Percentiles rank a stretch among this genome's conserved stretches.
Conservation (phyloP, 208 protist species). For the Leishmania aethiopica region DNA sequence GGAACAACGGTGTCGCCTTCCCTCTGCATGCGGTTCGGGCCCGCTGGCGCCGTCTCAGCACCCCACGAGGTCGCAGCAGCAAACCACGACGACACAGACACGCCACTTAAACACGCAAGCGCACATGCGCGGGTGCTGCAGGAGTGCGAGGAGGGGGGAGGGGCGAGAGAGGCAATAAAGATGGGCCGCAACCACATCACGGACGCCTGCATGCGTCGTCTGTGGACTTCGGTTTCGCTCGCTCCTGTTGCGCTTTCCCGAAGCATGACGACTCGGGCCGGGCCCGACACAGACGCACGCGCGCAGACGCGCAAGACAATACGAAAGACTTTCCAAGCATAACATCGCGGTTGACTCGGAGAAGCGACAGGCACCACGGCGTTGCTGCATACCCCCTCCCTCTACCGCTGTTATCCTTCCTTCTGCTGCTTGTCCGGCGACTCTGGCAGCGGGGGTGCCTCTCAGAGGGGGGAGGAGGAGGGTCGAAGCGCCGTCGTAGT, state of each 20-base stretch:
- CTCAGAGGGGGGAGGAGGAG: background rate
- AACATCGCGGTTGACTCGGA: no score
- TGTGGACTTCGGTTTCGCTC: background rate
- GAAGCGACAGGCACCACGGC: no score
- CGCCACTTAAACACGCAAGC: background rate
- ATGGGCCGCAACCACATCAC: background rate
- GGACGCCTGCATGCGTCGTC: background rate
- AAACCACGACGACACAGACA: background rate
- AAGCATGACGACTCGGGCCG: background rate
- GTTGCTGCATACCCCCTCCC: no score
- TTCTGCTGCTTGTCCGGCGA: no score
- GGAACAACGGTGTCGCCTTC: background rate
- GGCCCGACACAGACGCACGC: no score
- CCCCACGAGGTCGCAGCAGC: background rate
- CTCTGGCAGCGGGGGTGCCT: background rate
- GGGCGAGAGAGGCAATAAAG: background rate
- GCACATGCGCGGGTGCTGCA: background rate
- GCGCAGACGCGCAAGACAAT: no score
- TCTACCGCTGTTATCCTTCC: no score
- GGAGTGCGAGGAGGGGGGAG: background rate
- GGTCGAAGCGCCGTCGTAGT: background rate
- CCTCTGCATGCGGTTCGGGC: background rate
- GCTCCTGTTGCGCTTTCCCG: background rate
- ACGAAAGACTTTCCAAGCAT: no score
- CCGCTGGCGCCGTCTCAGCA: background rate